Percentiles rank a stretch among this genome's conserved stretches.
These are phyloP conservation scores for Letharia lupina DNA, from an alignment of 495 filamentous ascomycete species.

Conservation along the genomic window DNA sequence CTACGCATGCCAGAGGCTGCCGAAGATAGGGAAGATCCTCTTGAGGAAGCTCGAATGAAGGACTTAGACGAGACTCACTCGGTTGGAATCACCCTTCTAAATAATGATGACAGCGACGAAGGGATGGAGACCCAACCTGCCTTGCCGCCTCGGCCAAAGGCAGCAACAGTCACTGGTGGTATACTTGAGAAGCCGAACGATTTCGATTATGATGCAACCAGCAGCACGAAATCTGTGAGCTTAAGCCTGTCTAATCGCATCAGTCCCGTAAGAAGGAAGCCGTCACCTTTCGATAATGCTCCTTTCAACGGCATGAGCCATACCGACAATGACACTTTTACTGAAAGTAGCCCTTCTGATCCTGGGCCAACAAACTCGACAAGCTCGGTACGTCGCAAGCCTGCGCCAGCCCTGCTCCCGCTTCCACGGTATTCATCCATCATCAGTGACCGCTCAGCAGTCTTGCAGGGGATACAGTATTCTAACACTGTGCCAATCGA, in stretches of 20 bases:
- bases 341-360: background rate
- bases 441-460: slow-evolving; percentile 5
- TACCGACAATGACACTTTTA: background rate
- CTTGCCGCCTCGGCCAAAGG: slow-evolving; percentile 19
- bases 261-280: background rate
- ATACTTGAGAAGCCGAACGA: background rate
- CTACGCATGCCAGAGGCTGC: slow-evolving; percentile 23
- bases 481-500: slow-evolving; percentile 11
- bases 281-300: background rate
- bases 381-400: slow-evolving; percentile 19
- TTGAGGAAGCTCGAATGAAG: slow-evolving; percentile 17
- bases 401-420: slow-evolving; percentile 19
- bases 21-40: slow-evolving; percentile 23
- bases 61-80: slow-evolving; percentile 13
- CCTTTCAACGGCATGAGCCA: background rate
- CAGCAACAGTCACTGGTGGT: background rate
- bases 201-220: background rate
- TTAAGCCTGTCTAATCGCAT: background rate
- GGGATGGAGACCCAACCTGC: slow-evolving; percentile 16
- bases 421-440: slow-evolving; percentile 24
- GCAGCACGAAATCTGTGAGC: background rate
- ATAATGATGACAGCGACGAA: slow-evolving; percentile 22
- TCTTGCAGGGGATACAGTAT: slow-evolving; percentile 9
- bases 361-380: background rate
- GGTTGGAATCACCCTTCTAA: slow-evolving; percentile 22